Evolutionary conservation across 441 rosid genomes (phyloP).

Genomic region (Biscutella auriculata): DNA sequence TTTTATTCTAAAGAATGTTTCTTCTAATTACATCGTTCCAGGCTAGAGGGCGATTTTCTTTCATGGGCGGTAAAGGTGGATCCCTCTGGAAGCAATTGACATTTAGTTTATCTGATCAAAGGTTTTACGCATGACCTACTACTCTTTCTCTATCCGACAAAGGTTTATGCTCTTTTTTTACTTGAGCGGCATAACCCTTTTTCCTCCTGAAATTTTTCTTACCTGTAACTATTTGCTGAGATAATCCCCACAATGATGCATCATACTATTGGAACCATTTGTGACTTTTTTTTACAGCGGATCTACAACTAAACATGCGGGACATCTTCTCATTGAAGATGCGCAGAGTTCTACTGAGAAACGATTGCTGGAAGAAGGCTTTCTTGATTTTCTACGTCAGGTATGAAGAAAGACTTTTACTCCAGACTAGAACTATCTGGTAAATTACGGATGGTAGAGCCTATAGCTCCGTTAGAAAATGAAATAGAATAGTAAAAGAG

Average conservation of each 20-base stretch:
- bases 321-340: slow-evolving; percentile 56
- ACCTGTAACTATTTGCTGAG: neutral
- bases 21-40: slow-evolving; percentile 20
- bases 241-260: neutral
- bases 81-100: slow-evolving; percentile 90
- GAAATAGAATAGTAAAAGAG: neutral
- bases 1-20: neutral
- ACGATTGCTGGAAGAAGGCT: slow-evolving; percentile 56
- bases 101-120: slow-evolving; percentile 57
- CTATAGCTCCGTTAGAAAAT: neutral
- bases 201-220: slow-evolving; percentile 4
- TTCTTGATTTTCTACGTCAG: slow-evolving; percentile 68
- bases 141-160: slow-evolving; percentile 17
- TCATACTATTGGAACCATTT: neutral
- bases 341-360: slow-evolving; percentile 35
- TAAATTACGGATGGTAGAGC: neutral
- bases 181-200: slow-evolving; percentile 6
- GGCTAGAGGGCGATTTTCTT: slow-evolving; percentile 86
- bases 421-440: neutral
- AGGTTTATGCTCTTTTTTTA: slow-evolving; percentile 18
- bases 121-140: slow-evolving; percentile 41
- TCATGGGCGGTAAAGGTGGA: slow-evolving; percentile 95
- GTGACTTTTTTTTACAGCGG: slow-evolving; percentile 27
- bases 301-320: slow-evolving; percentile 34
- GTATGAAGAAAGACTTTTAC: slow-evolving; percentile 27